phyloP scores from a whole-genome alignment of 192 early-diverging fungal genomes.

The Gaertneriomyces semiglobifer region DNA sequence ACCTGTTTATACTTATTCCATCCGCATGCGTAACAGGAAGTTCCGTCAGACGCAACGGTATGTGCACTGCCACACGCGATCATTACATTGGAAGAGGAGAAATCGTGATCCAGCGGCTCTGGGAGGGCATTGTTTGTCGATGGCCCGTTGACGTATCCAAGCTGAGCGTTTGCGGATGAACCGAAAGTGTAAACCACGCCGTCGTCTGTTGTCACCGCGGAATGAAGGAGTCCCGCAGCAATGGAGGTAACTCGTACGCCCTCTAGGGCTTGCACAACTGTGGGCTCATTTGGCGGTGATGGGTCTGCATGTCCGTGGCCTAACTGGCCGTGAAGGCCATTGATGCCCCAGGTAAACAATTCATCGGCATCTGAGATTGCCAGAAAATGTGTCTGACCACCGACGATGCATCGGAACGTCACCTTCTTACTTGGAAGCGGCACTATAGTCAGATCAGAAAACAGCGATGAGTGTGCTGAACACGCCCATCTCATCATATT shows the following conservation, averaged over 20 bases:
- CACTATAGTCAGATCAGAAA: too few species aligned
- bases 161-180: not conserved
- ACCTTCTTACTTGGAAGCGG: not conserved
- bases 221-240: slow-evolving; percentile 17
- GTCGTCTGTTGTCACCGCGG: slow-evolving; percentile 22
- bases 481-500: not conserved
- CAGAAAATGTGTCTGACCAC: slow-evolving; percentile 11
- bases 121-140: slow-evolving; percentile 21
- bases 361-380: not conserved
- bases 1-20: slow-evolving; percentile 29
- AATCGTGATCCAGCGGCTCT: slow-evolving; percentile 11
- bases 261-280: slow-evolving; percentile 16
- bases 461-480: not conserved
- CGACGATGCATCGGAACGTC: not conserved
- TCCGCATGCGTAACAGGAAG: slow-evolving; percentile 14
- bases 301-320: slow-evolving; percentile 16
- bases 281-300: not conserved
- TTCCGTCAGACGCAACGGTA: slow-evolving; percentile 10
- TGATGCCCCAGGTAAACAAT: slow-evolving; percentile 18
- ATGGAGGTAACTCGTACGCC: slow-evolving; percentile 8
- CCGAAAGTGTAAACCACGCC: slow-evolving; percentile 28
- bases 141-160: not conserved
- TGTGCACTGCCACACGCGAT: slow-evolving; percentile 14
- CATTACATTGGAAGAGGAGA: not conserved
- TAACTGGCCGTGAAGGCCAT: slow-evolving; percentile 21